These are phyloP conservation scores for Quillaja saponaria DNA, from an alignment of 306 rosid species.

Conservation along the genomic window DNA sequence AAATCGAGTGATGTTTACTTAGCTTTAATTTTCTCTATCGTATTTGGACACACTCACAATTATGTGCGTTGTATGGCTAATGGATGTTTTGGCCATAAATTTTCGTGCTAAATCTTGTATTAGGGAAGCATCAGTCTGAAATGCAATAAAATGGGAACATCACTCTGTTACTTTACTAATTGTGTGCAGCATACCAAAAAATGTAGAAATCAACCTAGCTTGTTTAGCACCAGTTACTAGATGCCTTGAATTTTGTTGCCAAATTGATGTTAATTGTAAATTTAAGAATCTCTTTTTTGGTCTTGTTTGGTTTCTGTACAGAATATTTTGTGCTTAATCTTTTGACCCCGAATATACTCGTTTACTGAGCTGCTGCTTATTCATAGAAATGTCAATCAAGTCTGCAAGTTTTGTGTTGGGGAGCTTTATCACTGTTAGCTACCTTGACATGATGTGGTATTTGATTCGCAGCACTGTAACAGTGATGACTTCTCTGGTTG, in stretches of 20 bases:
- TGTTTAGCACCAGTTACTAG: constrained; percentile 1
- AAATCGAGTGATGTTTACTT: background rate
- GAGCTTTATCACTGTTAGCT: constrained; percentile 5
- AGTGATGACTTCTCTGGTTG: constrained; percentile 97
- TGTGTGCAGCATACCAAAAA: background rate
- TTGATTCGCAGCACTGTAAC: constrained; percentile 79
- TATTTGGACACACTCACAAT: constrained; percentile 15
- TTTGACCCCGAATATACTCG: constrained; percentile 10
- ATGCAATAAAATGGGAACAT: background rate
- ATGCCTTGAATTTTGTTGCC: background rate
- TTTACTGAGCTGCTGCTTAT: constrained; percentile 20
- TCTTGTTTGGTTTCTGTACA: constrained; percentile 20
- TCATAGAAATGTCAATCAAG: constrained; percentile 21
- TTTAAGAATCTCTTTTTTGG: constrained; percentile 3
- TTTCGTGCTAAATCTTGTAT: constrained; percentile 8
- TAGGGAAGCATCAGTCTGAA: background rate
- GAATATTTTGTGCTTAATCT: constrained; percentile 7
- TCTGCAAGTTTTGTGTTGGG: constrained; percentile 26
- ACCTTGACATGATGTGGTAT: constrained; percentile 22
- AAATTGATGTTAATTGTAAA: constrained; percentile 2
- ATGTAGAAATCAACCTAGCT: constrained; percentile 17
- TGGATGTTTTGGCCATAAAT: background rate
- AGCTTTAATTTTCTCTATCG: background rate
- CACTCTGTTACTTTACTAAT: background rate
- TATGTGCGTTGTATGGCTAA: background rate